These are phyloP conservation scores for Toxoplasma gondii DNA, from an alignment of 169 alveolate genomes.

Conservation along the genomic window DNA sequence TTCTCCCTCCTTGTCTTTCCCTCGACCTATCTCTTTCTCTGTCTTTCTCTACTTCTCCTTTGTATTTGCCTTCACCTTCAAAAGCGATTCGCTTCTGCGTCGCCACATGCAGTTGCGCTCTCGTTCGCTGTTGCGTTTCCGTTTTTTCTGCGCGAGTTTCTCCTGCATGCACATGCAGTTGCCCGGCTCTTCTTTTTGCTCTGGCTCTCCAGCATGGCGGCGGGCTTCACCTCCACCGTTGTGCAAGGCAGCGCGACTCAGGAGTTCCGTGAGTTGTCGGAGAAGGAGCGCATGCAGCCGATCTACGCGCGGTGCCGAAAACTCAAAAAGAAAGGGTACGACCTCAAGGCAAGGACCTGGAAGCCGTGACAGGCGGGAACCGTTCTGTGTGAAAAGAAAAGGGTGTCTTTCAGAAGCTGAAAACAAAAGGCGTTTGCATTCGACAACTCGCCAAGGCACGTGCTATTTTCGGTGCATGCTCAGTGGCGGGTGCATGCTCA, in stretches of 20 bases:
- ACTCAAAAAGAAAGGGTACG: conserved; percentile 58
- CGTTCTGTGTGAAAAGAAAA: no score
- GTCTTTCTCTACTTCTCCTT: not conserved
- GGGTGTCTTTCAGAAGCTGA: no score
- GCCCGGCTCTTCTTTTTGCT: not conserved
- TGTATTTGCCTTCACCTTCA: not conserved
- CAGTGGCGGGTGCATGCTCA: no score
- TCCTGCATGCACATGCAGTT: no score
- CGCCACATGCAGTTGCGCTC: no score
- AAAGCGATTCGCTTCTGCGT: not conserved
- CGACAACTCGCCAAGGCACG: no score
- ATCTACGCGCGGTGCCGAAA: conserved; percentile 42
- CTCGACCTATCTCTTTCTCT: not conserved
- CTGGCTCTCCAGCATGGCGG: conserved; percentile 21
- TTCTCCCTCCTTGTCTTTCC: not conserved
- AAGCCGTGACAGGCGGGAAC: no score
- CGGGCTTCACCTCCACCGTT: conserved; percentile 65
- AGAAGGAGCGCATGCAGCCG: conserved; percentile 53
- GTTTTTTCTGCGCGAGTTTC: no score
- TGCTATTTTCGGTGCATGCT: no score
- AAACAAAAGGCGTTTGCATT: no score
- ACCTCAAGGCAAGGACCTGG: no score
- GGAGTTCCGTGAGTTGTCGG: conserved; percentile 50
- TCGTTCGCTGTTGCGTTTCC: no score
- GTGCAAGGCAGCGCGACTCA: not conserved